These are phyloP conservation scores for Vigna nakashimae DNA, from an alignment of 306 rosid genomes.

Conservation along the genomic window DNA sequence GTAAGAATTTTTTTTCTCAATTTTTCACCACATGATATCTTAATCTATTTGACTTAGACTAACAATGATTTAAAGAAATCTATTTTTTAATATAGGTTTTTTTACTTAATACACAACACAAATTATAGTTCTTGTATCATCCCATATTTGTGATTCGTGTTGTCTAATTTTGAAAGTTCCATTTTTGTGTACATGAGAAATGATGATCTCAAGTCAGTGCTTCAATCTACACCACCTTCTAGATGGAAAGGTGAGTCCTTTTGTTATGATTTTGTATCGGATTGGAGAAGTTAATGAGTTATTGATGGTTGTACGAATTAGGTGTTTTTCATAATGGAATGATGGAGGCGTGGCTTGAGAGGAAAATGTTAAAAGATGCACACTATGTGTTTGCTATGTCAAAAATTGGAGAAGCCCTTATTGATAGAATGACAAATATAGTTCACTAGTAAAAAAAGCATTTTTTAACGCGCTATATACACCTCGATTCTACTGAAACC, in stretches of 20 bases:
- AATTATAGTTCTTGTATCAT: too few relatives aligned
- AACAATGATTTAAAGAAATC: too few relatives aligned
- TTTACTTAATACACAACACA: too few relatives aligned
- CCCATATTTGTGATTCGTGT: slow-evolving; percentile 42
- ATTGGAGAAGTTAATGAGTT: neutral
- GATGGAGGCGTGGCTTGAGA: slow-evolving; percentile 35
- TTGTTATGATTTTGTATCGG: neutral
- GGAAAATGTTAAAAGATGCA: slow-evolving; percentile 71
- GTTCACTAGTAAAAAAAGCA: too few relatives aligned
- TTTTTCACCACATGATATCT: too few relatives aligned
- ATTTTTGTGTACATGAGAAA: slow-evolving; percentile 88
- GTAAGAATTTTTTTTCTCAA: too few relatives aligned
- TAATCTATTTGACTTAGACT: too few relatives aligned
- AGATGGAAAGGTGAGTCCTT: slow-evolving; percentile 77
- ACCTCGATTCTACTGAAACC: too few relatives aligned
- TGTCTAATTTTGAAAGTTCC: slow-evolving; percentile 71
- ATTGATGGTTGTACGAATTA: slow-evolving; percentile 78
- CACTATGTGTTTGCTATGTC: slow-evolving; percentile 88
- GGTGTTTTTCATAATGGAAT: slow-evolving; percentile 98
- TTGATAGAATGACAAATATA: slow-evolving; percentile 88
- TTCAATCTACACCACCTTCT: slow-evolving; percentile 73
- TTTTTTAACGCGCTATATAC: too few relatives aligned
- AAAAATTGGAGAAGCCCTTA: slow-evolving; percentile 82
- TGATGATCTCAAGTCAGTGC: slow-evolving; percentile 88
- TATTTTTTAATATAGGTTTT: too few relatives aligned